Base-by-base conservation (phyloP, 1,284 basidiomycete genomes). In the Microbotryomycetes sp. region DNA sequence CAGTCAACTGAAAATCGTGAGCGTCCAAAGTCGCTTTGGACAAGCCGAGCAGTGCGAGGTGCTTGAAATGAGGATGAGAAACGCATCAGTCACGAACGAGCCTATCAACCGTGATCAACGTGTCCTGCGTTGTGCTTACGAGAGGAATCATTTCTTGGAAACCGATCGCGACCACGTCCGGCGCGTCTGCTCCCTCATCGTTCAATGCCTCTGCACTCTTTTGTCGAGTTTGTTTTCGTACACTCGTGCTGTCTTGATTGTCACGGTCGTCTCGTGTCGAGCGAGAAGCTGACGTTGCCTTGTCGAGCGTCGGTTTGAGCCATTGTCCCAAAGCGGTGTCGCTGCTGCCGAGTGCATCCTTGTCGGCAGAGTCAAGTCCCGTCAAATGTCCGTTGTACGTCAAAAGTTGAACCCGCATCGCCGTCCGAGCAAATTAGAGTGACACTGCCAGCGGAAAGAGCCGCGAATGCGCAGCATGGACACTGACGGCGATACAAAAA, bases 131-230 rank as follows among this genome's bases (percentile, higher is more conserved):
- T 16, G 62, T 86, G 54, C 88, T 81, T 71, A 89, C 87, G 27
- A 93, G 79, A 4, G 90, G 89, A 11, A 92, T 79, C 47, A 92
- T 80, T 73, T 93, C 90, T 72, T 93, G 90, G 69, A 93, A 92
- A 13, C 90, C 90, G 51, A 93, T 85, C 0, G 86, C 90, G 57
- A 91, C 83, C 35, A 93, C 85, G 74, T 92, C 91, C 30, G 88
- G 84, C 4, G 73, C 68, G 16, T 66, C 70, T 52, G 71, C 59
- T 63, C 31, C 31, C 28, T 16, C 41, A 24, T 9, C 29, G 3
- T 46, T n/a, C n/a, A n/a, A n/a, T n/a, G n/a, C n/a, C n/a, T n/a
- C n/a, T n/a, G n/a, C n/a, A n/a, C n/a, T n/a, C n/a, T n/a, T n/a
- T n/a, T n/a, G n/a, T n/a, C n/a, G n/a, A n/a, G n/a, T n/a, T n/a